Evolutionary conservation across 345 rosid species (phyloP).

Genomic region (Eucalyptus viminalis): DNA sequence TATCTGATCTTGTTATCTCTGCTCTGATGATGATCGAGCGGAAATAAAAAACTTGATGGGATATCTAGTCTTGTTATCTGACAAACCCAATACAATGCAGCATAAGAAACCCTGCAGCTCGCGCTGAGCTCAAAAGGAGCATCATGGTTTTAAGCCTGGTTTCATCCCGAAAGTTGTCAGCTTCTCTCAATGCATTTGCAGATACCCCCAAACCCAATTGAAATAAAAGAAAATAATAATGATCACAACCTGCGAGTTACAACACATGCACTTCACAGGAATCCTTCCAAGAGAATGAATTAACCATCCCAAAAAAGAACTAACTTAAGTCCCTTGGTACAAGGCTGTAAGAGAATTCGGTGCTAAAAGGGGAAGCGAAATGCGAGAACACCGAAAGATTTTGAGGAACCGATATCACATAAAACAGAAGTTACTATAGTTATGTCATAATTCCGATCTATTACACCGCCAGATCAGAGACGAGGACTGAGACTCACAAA

Average conservation of each 20-base stretch:
- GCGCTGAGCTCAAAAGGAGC: neutral
- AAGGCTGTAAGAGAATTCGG: neutral
- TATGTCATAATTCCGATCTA: neutral
- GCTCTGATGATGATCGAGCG: neutral
- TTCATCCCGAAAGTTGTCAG: neutral
- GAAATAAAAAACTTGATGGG: neutral
- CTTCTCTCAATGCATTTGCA: neutral
- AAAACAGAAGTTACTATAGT: neutral
- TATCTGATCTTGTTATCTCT: neutral
- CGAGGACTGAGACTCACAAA: neutral
- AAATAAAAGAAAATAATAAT: too few species aligned
- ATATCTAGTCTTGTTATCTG: neutral
- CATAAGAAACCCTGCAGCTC: neutral
- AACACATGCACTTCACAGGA: neutral
- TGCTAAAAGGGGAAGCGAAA: too few species aligned
- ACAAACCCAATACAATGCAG: neutral
- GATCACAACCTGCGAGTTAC: neutral
- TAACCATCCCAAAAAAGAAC: too few species aligned
- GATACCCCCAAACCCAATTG: neutral
- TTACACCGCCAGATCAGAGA: neutral
- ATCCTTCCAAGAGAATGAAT: neutral
- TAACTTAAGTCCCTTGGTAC: neutral
- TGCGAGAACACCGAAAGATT: too few species aligned
- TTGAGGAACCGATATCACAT: neutral
- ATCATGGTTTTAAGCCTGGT: neutral